Evolutionary conservation across 192 early-diverging fungal genomes (phyloP).

Genomic region (Mortierella claussenii): DNA sequence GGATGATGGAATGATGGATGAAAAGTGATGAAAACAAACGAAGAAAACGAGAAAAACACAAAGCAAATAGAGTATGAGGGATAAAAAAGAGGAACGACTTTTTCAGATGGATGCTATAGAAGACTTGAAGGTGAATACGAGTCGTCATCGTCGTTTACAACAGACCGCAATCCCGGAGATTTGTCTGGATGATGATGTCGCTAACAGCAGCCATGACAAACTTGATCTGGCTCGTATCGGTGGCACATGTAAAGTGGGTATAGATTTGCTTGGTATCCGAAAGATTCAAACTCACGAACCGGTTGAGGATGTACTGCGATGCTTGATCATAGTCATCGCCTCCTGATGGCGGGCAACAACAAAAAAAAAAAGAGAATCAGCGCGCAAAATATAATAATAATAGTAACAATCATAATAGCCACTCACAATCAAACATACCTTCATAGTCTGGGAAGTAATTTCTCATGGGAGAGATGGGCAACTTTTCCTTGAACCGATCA

Average conservation of each 20-base stretch:
- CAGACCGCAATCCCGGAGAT: slow-evolving; percentile 81
- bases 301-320: slow-evolving; percentile 82
- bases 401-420: neutral
- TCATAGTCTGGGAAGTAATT: slow-evolving; percentile 93
- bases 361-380: slow-evolving; percentile 4
- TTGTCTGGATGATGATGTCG: slow-evolving; percentile 88
- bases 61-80: no score
- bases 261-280: slow-evolving; percentile 87
- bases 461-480: slow-evolving; percentile 81
- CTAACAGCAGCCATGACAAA: slow-evolving; percentile 92
- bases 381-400: neutral
- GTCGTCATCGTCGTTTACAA: no score
- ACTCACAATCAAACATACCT: slow-evolving; percentile 11
- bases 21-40: no score
- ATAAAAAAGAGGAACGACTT: no score
- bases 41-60: no score
- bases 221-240: slow-evolving; percentile 87
- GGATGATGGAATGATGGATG: no score
- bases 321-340: slow-evolving; percentile 81
- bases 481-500: slow-evolving; percentile 93
- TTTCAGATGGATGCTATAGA: no score
- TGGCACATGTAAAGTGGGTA: slow-evolving; percentile 90
- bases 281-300: slow-evolving; percentile 83
- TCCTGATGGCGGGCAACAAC: slow-evolving; percentile 38
- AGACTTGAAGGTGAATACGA: no score